Base-by-base conservation (phyloP, 495 filamentous ascomycete species). In the Daldinia grandis region DNA sequence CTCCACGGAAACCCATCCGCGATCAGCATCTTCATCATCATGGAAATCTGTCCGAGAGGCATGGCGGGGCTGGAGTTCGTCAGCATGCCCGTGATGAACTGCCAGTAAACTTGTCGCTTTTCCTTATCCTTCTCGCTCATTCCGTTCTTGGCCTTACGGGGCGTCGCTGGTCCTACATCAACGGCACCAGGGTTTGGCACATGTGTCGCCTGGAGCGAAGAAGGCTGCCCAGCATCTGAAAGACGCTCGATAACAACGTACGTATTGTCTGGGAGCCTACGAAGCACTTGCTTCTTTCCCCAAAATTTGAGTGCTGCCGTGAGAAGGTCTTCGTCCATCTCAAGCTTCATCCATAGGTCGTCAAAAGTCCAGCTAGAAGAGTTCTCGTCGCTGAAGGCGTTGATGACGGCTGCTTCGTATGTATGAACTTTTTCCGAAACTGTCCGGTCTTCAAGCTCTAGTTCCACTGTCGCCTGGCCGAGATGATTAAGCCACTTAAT, bases 11-110 rank as follows among this genome's bases (percentile, higher is more conserved):
- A 98, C 6, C 93, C 92, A 14, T 92, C 94, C 1, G 91, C 87
- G 30, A 98, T 89, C 28, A 93, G 85, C 84, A 99, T 91, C 77
- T 91, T 92, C 83, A 99, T 82, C 92, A 98, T 97, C 91, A 94
- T 95, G 4, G 89, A 84, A 64, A 99, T 94, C 79, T 92, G 88
- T 74, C 86, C 85, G 66, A 93, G 75, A 51, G 91, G 87, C 91
- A 97, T 96, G 31, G 80, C 74, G 30, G 89, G 81, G 5, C 91
- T 92, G 64, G 90, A 86, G 77, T 98, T 98, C 64, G 92, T 98
- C 80, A 99, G 81, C 95, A 99, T 98, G 50, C 92, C 93, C 56
- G 92, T 83, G 64, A 99, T 92, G 76, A 95, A 98, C 76, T 92
- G 89, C 89, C 90, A 92, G 81, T 97, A 96, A 38, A 97, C 84